Percentiles rank a stretch among this genome's conserved stretches.
Conservation (phyloP, 306 rosid species). For the Citrullus mucosospermus region DNA sequence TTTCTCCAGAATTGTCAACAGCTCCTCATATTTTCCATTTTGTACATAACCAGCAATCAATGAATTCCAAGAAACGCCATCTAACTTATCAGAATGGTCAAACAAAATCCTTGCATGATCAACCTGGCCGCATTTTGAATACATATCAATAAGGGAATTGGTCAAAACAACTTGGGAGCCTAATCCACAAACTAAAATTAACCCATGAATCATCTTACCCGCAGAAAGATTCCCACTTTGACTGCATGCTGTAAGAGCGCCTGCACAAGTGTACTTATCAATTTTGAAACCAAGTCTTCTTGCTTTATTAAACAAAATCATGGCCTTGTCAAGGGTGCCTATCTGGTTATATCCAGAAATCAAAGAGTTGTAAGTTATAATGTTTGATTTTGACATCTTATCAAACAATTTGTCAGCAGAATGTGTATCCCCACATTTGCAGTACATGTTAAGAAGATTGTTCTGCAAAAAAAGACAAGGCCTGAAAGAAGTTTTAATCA, state of each 20-base stretch:
- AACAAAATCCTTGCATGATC: slow-evolving; percentile 34
- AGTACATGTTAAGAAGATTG: slow-evolving; percentile 26
- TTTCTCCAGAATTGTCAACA: slow-evolving; percentile 15
- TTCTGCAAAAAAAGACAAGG: slow-evolving; percentile 25
- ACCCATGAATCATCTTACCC: slow-evolving; percentile 37
- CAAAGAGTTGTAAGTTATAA: slow-evolving; percentile 23
- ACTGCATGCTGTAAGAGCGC: slow-evolving; percentile 22
- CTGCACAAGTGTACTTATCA: slow-evolving; percentile 35
- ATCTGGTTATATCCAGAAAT: slow-evolving; percentile 23
- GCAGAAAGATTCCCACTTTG: slow-evolving; percentile 13
- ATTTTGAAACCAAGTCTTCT: slow-evolving; percentile 15
- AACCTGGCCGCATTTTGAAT: slow-evolving; percentile 31
- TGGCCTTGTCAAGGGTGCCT: slow-evolving; percentile 11
- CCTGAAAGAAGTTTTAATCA: slow-evolving; percentile 16
- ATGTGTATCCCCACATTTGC: slow-evolving; percentile 8
- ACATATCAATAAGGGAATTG: slow-evolving; percentile 45
- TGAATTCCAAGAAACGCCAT: slow-evolving; percentile 49
- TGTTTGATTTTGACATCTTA: slow-evolving; percentile 23
- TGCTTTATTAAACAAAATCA: slow-evolving; percentile 22
- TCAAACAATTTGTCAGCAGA: slow-evolving; percentile 19
- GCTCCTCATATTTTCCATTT: slow-evolving; percentile 19
- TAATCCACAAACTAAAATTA: slow-evolving; percentile 22
- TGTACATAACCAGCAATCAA: slow-evolving; percentile 36
- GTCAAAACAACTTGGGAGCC: slow-evolving; percentile 10
- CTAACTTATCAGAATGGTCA: slow-evolving; percentile 22